Evolutionary conservation across 1,139 yeast genomes (phyloP).

Genomic region (Protomyces pachydermus): DNA sequence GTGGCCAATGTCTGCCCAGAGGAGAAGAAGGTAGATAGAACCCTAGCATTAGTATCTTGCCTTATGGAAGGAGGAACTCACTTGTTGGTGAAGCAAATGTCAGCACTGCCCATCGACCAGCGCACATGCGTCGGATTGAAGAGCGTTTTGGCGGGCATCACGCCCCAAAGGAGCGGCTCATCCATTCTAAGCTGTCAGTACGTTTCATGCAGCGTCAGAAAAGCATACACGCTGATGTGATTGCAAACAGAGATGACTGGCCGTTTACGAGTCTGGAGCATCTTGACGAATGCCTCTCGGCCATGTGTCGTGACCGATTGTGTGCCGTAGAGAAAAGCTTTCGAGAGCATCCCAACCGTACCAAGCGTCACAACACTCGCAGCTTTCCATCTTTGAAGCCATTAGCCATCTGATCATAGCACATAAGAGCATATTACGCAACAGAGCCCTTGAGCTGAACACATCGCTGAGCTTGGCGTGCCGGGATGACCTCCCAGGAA

Average conservation of each 20-base stretch:
- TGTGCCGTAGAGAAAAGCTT: slow-evolving; percentile 7
- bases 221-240: slow-evolving; percentile 67
- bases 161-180: slow-evolving; percentile 87
- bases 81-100: slow-evolving; percentile 69
- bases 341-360: slow-evolving; percentile 25
- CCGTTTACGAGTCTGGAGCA: slow-evolving; percentile 55
- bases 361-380: slow-evolving; percentile 19
- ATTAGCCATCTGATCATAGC: background rate
- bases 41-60: background rate
- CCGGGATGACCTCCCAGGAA: background rate
- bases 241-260: slow-evolving; percentile 63
- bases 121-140: slow-evolving; percentile 62
- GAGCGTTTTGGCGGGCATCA: slow-evolving; percentile 68
- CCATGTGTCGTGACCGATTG: slow-evolving; percentile 15
- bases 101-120: slow-evolving; percentile 94
- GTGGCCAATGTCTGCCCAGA: slow-evolving; percentile 84
- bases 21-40: slow-evolving; percentile 54
- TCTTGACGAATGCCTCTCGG: slow-evolving; percentile 1
- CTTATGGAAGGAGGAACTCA: slow-evolving; percentile 32
- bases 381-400: slow-evolving; percentile 9
- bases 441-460: slow-evolving; percentile 17
- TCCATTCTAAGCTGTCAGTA: slow-evolving; percentile 48
- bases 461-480: slow-evolving; percentile 11
- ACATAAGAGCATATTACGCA: background rate
- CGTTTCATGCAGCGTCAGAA: background rate